These are phyloP conservation scores for Fonsecaea pedrosoi DNA, from an alignment of 2,329 filamentous ascomycete species.

Conservation along the genomic window DNA sequence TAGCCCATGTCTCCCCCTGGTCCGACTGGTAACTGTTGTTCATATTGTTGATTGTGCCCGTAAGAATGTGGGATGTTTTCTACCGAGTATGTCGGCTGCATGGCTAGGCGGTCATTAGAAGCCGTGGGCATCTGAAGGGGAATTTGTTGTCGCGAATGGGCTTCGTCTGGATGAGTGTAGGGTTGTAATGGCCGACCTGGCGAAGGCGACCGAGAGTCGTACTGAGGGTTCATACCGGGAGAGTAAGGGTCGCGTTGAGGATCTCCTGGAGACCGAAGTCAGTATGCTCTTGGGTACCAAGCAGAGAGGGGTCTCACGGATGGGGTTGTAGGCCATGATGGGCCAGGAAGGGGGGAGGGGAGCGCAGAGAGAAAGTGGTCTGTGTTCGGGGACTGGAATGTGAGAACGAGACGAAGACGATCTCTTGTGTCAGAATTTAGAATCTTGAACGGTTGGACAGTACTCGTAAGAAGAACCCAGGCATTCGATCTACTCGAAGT, in stretches of 20 bases:
- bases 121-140: conserved; percentile 74
- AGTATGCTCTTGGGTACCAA: conserved; percentile 25
- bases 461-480: not conserved
- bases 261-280: conserved; percentile 29
- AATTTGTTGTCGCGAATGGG: conserved; percentile 40
- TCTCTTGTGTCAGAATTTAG: conserved; percentile 13
- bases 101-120: conserved; percentile 74
- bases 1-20: conserved; percentile 45
- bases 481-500: conserved; percentile 9
- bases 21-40: conserved; percentile 50
- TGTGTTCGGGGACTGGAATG: conserved; percentile 32
- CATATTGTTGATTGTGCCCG: conserved; percentile 66
- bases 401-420: conserved; percentile 12
- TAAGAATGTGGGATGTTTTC: conserved; percentile 70
- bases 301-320: conserved; percentile 62
- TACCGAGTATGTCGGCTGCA: conserved; percentile 84
- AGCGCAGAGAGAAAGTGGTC: conserved; percentile 22
- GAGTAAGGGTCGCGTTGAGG: conserved; percentile 51
- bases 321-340: conserved; percentile 73
- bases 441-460: conserved; percentile 5
- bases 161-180: conserved; percentile 81
- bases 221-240: conserved; percentile 61
- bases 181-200: conserved; percentile 75
- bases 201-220: conserved; percentile 71
- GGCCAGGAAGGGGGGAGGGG: conserved; percentile 16